Evolutionary conservation across 2,329 filamentous ascomycete genomes (phyloP).

Genomic region (Fusarium sp.): DNA sequence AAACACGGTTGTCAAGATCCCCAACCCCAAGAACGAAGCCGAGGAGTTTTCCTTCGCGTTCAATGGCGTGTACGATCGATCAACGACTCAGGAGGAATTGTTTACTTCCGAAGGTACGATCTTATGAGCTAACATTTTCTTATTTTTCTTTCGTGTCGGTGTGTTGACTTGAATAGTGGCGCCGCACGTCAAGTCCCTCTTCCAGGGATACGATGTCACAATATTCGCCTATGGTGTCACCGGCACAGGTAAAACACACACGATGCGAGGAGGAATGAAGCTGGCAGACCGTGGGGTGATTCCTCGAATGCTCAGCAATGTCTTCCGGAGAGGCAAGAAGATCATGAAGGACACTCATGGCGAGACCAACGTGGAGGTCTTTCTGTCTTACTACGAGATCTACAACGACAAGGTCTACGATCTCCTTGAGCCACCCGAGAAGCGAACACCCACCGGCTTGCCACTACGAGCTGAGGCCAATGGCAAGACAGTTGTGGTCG

Average conservation of each 20-base stretch:
- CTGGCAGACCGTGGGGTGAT: constrained; percentile 90
- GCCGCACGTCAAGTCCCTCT: constrained; percentile 91
- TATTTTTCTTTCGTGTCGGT: constrained; percentile 15
- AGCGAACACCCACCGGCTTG: constrained; percentile 84
- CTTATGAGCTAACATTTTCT: constrained; percentile 15
- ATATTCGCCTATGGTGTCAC: constrained; percentile 95
- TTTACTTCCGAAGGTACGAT: constrained; percentile 88
- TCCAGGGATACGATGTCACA: constrained; percentile 89
- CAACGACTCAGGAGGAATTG: constrained; percentile 85
- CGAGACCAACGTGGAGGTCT: constrained; percentile 78
- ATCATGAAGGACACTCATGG: constrained; percentile 83
- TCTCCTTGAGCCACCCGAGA: constrained; percentile 88
- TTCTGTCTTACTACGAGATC: constrained; percentile 94
- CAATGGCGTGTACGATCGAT: constrained; percentile 89
- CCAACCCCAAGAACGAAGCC: constrained; percentile 91
- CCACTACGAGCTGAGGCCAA: constrained; percentile 88
- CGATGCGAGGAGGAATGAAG: constrained; percentile 92
- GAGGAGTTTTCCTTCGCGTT: constrained; percentile 97
- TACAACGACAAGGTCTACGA: constrained; percentile 98
- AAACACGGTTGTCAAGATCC: constrained; percentile 84
- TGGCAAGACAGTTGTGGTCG: constrained; percentile 89
- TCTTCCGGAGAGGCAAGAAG: constrained; percentile 89
- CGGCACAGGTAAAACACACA: constrained; percentile 95
- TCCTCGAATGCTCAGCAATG: constrained; percentile 84
- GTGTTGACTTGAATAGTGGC: constrained; percentile 72